Conservation (phyloP, 352 stramenopile genomes). For the Peronosclerospora sorghi region DNA sequence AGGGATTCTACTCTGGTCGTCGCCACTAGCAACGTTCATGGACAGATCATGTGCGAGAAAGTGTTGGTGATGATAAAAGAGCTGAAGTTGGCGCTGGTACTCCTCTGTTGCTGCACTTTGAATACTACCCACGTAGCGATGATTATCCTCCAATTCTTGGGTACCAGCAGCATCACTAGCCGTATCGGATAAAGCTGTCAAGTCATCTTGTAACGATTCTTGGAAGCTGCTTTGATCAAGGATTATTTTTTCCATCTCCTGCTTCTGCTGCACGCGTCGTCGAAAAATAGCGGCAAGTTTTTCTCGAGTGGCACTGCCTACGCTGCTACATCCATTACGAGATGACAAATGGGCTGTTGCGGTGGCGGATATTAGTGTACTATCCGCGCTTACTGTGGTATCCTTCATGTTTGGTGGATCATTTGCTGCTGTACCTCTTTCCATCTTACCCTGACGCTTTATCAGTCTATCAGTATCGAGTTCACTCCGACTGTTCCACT, state of each 20-base stretch:
- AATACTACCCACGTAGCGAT: conserved; percentile 5
- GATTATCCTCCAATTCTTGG: conserved; percentile 1
- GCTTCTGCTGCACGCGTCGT: conserved; percentile 35
- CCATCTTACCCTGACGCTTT: not conserved
- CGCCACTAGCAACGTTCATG: conserved; percentile 12
- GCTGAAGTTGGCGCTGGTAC: conserved; percentile 44
- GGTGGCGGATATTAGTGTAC: not conserved
- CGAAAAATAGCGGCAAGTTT: conserved; percentile 57
- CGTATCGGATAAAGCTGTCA: too few relatives aligned
- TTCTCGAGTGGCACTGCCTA: conserved; percentile 27
- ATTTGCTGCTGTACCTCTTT: conserved; percentile 1
- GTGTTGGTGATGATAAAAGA: conserved; percentile 59
- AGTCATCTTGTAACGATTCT: conserved; percentile 20
- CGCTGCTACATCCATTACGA: conserved; percentile 1
- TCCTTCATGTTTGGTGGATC: conserved; percentile 10
- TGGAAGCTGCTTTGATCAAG: conserved; percentile 8
- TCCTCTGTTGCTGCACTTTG: conserved; percentile 22
- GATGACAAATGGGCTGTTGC: conserved; percentile 5
- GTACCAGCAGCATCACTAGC: not conserved
- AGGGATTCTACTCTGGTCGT: conserved; percentile 13
- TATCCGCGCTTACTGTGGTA: not conserved
- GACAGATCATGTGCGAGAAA: conserved; percentile 29
- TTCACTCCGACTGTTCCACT: conserved; percentile 6
- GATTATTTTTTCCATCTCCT: conserved; percentile 26
- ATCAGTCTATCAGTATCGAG: not conserved